These are phyloP conservation scores for Nemania bipapillata DNA, from an alignment of 2,329 filamentous ascomycete species.

Conservation along the genomic window DNA sequence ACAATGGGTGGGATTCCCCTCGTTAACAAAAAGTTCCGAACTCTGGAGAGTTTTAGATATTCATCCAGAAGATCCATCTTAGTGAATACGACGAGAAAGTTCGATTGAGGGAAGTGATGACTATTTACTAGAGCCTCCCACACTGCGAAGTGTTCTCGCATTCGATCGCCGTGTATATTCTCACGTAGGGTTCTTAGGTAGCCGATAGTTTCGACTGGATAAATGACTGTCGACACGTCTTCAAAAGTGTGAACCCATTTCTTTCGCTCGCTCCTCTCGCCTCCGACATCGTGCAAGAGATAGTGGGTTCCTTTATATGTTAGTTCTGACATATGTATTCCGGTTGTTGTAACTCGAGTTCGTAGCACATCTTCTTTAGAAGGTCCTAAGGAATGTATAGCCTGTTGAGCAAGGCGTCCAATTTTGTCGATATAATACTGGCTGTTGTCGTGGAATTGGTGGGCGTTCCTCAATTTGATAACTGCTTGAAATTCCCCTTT, in stretches of 20 bases:
- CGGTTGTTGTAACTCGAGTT: slow-evolving; percentile 21
- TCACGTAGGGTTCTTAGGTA: slow-evolving; percentile 10
- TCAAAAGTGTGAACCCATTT: too few relatives aligned
- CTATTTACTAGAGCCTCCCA: slow-evolving; percentile 9
- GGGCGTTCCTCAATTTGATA: not conserved
- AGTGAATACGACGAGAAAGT: slow-evolving; percentile 30
- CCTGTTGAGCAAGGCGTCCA: slow-evolving; percentile 8
- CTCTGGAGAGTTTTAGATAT: too few relatives aligned
- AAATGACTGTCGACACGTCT: slow-evolving; percentile 20
- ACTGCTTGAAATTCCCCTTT: not conserved
- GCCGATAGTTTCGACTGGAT: slow-evolving; percentile 22
- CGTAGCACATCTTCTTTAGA: slow-evolving; percentile 14
- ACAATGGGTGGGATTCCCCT: not conserved
- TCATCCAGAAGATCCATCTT: slow-evolving; percentile 34
- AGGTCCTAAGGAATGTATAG: not conserved
- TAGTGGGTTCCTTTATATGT: too few relatives aligned
- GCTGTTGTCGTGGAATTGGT: slow-evolving; percentile 21
- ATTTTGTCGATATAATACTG: slow-evolving; percentile 21
- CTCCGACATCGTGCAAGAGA: too few relatives aligned
- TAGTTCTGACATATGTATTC: too few relatives aligned
- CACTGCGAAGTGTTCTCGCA: slow-evolving; percentile 11
- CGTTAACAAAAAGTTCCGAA: slow-evolving; percentile 11
- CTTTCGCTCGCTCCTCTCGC: too few relatives aligned
- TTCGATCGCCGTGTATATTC: not conserved
- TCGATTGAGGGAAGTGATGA: not conserved